A percentile compares a stretch with the other conserved stretches of the same genome.
Conservation (phyloP, 306 rosid genomes). For the Castanea mollissima region DNA sequence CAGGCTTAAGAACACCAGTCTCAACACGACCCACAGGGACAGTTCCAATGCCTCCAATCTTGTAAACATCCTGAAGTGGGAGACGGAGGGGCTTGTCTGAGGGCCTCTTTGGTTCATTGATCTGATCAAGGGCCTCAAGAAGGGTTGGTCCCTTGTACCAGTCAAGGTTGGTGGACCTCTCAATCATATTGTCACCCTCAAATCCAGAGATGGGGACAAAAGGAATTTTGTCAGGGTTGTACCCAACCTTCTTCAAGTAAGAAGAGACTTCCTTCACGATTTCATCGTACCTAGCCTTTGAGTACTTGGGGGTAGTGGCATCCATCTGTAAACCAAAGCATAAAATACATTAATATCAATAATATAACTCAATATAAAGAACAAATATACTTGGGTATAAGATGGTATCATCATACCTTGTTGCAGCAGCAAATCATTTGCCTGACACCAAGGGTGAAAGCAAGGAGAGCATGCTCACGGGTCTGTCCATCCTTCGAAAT, state of each 20-base stretch:
- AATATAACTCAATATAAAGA: background rate
- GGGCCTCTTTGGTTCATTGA: constrained; percentile 84
- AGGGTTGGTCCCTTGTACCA: constrained; percentile 99
- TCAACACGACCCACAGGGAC: constrained; percentile 97
- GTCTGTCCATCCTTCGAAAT: constrained; percentile 97
- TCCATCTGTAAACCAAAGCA: constrained; percentile 58
- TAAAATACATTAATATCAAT: background rate
- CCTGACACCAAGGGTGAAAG: constrained; percentile 91
- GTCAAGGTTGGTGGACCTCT: constrained; percentile 86
- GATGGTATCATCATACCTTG: constrained; percentile 41
- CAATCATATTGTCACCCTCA: constrained; percentile 94
- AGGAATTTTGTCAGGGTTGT: constrained; percentile 82
- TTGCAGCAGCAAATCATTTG: constrained; percentile 95
- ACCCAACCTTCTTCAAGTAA: constrained; percentile 87
- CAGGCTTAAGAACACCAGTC: constrained; percentile 73
- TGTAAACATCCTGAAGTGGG: constrained; percentile 96
- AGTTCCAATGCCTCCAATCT: constrained; percentile 96
- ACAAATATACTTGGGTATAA: background rate
- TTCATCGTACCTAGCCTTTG: constrained; percentile 83
- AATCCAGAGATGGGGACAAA: constrained; percentile 94
- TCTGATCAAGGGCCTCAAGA: constrained; percentile 78
- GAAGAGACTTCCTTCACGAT: constrained; percentile 93
- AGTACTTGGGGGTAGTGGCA: constrained; percentile 88
- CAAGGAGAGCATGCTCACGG: constrained; percentile 93
- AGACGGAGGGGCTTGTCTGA: constrained; percentile 85